phyloP scores from a whole-genome alignment of 352 stramenopile genomes.

The Blastocystis sp. region DNA sequence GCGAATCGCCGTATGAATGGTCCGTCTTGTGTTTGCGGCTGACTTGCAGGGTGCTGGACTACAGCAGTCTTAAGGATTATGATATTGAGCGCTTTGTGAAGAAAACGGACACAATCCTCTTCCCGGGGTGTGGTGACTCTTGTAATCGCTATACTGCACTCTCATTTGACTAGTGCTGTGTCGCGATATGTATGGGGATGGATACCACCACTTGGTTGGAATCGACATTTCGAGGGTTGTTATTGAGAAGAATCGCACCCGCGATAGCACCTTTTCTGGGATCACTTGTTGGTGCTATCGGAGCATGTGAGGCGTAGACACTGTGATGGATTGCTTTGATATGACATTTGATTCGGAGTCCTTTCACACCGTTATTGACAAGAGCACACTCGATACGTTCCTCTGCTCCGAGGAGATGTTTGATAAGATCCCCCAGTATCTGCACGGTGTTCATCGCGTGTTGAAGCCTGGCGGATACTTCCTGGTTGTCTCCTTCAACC shows the following conservation, averaged over 20 bases:
- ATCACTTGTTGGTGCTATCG: conserved; percentile 24
- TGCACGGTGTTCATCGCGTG: conserved; percentile 28
- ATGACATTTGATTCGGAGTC: conserved; percentile 1
- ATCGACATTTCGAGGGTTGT: conserved; percentile 71
- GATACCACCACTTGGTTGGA: conserved; percentile 35
- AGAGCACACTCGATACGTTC: conserved; percentile 65
- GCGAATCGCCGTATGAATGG: conserved; percentile 30
- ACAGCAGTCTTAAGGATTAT: conserved; percentile 24
- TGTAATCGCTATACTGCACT: not conserved
- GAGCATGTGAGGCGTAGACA: not conserved
- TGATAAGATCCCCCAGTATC: conserved; percentile 47
- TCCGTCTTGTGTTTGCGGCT: not conserved
- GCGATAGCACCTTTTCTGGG: not conserved
- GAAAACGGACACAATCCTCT: conserved; percentile 33
- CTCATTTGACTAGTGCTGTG: not conserved
- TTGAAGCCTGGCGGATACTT: conserved; percentile 3
- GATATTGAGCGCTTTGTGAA: conserved; percentile 63
- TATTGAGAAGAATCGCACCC: conserved; percentile 6
- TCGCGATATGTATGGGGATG: conserved; percentile 48
- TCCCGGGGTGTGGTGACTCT: conserved; percentile 46
- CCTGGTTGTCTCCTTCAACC: conserved; percentile 44
- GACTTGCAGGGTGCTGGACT: conserved; percentile 22
- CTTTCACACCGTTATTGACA: conserved; percentile 56
- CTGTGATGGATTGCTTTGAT: conserved; percentile 55
- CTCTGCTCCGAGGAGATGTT: conserved; percentile 44